Evolutionary conservation across 441 rosid species (phyloP).

Genomic region (Biscutella auriculata): DNA sequence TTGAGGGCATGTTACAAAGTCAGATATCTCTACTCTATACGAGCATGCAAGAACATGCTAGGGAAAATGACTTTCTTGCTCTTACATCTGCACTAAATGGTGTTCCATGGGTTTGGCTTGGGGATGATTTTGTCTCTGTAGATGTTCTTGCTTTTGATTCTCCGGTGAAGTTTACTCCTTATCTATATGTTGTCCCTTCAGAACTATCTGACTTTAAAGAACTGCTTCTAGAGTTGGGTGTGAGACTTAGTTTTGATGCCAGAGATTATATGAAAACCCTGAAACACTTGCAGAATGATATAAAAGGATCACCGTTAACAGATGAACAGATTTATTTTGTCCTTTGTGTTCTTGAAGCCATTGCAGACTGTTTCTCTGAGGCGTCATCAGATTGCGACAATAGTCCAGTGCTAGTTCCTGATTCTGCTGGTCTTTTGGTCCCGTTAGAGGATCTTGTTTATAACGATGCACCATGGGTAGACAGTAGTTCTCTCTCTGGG

Average conservation of each 20-base stretch:
- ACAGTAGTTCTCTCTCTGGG: constrained; percentile 49
- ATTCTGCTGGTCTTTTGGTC: constrained; percentile 60
- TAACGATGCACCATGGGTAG: constrained; percentile 99
- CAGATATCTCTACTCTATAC: constrained; percentile 66
- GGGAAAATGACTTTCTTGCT: constrained; percentile 51
- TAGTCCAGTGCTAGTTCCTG: constrained; percentile 56
- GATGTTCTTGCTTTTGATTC: constrained; percentile 95
- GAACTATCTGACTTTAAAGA: constrained; percentile 78
- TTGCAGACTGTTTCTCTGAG: constrained; percentile 63
- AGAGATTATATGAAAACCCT: constrained; percentile 74
- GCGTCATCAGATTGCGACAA: constrained; percentile 42
- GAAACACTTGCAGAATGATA: constrained; percentile 55
- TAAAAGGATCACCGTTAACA: constrained; percentile 52
- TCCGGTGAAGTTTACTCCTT: constrained; percentile 91
- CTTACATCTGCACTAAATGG: constrained; percentile 61
- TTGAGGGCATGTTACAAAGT: constrained; percentile 51
- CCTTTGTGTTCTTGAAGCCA: constrained; percentile 77
- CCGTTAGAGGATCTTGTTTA: constrained; percentile 64
- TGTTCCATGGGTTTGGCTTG: constrained; percentile 92
- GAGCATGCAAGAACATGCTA: constrained; percentile 53
- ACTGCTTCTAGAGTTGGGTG: constrained; percentile 78
- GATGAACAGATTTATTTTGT: constrained; percentile 74
- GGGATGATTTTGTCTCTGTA: constrained; percentile 82
- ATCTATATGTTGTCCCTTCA: constrained; percentile 94
- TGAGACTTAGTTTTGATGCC: constrained; percentile 69